phyloP scores from a whole-genome alignment of 179 eudicot genomes.

The Actinidia arguta region DNA sequence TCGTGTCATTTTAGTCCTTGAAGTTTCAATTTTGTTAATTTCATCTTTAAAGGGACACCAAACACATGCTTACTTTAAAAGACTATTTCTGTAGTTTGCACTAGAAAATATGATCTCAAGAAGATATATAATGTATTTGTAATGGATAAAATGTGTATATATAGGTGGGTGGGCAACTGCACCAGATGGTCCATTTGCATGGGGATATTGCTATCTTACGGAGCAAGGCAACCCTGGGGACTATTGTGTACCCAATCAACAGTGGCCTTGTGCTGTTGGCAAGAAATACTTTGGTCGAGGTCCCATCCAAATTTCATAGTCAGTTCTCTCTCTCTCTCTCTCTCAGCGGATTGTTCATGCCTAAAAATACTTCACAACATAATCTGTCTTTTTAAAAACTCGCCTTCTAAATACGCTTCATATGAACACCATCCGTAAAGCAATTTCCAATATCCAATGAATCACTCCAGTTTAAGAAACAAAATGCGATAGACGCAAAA shows the following conservation, averaged over 20 bases:
- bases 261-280: constrained; percentile 55
- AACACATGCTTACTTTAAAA: too few relatives aligned
- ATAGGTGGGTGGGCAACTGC: constrained; percentile 62
- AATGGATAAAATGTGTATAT: too few relatives aligned
- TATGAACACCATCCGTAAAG: background rate
- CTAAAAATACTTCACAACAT: background rate
- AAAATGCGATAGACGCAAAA: too few relatives aligned
- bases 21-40: background rate
- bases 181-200: constrained; percentile 63
- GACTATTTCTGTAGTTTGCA: too few relatives aligned
- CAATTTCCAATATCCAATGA: background rate
- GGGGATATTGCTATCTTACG: constrained; percentile 54
- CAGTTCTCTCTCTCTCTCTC: background rate
- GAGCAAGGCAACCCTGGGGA: constrained; percentile 41
- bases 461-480: background rate
- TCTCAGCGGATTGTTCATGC: background rate
- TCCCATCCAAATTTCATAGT: constrained; percentile 64
- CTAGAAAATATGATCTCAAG: too few relatives aligned
- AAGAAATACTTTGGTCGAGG: constrained; percentile 56
- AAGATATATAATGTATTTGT: background rate
- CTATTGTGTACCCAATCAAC: constrained; percentile 39
- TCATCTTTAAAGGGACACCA: background rate
- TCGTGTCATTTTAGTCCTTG: too few relatives aligned
- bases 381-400: background rate
- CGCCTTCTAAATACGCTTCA: background rate